Evolutionary conservation across 2,329 filamentous ascomycete genomes (phyloP), one percentile per base, ranked within the genome.

Genomic region (Trichoderma sp.): DNA sequence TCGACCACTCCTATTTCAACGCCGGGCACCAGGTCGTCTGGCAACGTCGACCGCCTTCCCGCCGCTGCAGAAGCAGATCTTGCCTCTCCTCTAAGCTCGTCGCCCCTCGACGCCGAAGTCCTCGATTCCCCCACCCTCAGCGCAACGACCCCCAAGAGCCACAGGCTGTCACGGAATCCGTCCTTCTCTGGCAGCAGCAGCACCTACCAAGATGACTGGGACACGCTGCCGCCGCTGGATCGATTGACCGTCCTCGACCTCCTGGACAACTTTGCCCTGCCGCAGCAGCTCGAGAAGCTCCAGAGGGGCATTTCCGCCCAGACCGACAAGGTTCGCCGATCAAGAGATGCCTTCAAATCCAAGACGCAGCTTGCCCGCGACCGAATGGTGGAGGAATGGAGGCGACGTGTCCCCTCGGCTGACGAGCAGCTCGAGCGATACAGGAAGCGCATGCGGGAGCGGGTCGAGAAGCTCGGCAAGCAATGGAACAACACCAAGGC

Each of bases 361-460:
- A 90, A 87, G 72, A 91, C 94, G 61, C 85, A 91, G 75, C 88
- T 88, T 74, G 94, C 95, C n/a, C 92, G 91, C 76, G 91, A 96
- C 73, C 91, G 92, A 70, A 93, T 98, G 76, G 91, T 98, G 29
- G 94, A 96, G 73, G 93, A 98, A 83, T 97, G 93, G 93, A 89
- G 93, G 70, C 91, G 92, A 67, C 88, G 94, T 49, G 88, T 96
- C 11, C 94, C 94, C 2, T 90, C 92, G 3, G 91, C 94, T 21
- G 94, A 97, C 72, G 95, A 98, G 79, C 94, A 97, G 82, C 87
- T 98, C 68, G 93, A 96, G 56, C 93, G 93, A 75, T 98, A 98
- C 80, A 88, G 91, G 74, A 91, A 89, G 79, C 92, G 92, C 70
- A 96, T 98, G 93, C 91, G 91, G 73, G 86, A 87, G 61, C 93